Conservation (phyloP, 352 stramenopile species). For the Phytophthora europaea region DNA sequence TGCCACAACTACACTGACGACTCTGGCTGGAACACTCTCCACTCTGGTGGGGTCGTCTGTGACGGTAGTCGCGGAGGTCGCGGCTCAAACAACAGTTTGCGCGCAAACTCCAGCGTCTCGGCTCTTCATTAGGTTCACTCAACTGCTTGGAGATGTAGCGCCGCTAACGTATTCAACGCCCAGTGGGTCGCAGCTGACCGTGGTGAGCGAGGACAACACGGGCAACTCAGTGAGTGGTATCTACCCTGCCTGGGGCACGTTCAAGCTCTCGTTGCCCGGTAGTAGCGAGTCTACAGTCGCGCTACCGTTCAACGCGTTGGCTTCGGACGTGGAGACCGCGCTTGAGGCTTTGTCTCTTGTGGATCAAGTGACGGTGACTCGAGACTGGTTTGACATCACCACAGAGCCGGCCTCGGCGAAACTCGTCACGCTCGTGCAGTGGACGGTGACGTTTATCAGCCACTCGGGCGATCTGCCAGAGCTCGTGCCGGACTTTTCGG, state of each 20-base stretch:
- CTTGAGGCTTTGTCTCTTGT: slow-evolving; percentile 87
- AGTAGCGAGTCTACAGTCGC: slow-evolving; percentile 55
- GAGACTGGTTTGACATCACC: slow-evolving; percentile 76
- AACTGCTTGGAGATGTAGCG: slow-evolving; percentile 65
- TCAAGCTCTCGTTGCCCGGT: slow-evolving; percentile 67
- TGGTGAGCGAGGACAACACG: slow-evolving; percentile 55
- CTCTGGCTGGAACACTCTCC: slow-evolving; percentile 37
- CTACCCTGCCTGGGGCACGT: slow-evolving; percentile 90
- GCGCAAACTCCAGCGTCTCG: slow-evolving; percentile 40
- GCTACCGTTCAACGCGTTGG: slow-evolving; percentile 78
- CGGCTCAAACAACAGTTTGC: slow-evolving; percentile 60
- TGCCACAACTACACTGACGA: slow-evolving; percentile 56
- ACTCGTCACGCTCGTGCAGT: slow-evolving; percentile 66
- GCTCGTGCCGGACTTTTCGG: slow-evolving; percentile 55
- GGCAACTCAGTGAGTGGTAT: slow-evolving; percentile 78
- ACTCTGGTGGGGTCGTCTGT: slow-evolving; percentile 32
- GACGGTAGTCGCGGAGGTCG: slow-evolving; percentile 27
- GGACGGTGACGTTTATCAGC: slow-evolving; percentile 72
- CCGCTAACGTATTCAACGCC: slow-evolving; percentile 54
- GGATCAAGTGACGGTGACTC: slow-evolving; percentile 80
- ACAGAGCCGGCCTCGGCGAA: slow-evolving; percentile 45
- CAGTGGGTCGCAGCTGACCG: slow-evolving; percentile 37
- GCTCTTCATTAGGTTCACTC: slow-evolving; percentile 87
- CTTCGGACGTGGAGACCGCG: slow-evolving; percentile 56
- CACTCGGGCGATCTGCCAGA: slow-evolving; percentile 64